These are phyloP conservation scores for Exophiala viscosa DNA, from an alignment of 2,329 filamentous ascomycete genomes.

Conservation along the genomic window DNA sequence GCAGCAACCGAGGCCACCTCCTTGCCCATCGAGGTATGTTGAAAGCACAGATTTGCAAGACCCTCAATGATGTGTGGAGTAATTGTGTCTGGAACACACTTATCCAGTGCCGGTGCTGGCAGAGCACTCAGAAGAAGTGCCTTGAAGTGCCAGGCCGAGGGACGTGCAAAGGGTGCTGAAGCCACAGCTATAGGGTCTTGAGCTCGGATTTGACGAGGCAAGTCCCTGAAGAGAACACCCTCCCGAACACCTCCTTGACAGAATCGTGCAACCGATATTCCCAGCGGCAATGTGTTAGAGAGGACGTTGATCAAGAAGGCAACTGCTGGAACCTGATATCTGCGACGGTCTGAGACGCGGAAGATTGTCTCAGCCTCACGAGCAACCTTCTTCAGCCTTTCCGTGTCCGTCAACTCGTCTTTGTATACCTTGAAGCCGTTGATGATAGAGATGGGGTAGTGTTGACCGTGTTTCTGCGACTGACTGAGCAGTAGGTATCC, in stretches of 20 bases:
- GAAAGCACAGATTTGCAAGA: conserved; percentile 58
- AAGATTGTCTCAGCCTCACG: conserved; percentile 68
- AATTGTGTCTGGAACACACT: conserved; percentile 29
- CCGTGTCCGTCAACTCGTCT: conserved; percentile 66
- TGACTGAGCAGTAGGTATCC: conserved; percentile 81
- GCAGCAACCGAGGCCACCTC: conserved; percentile 62
- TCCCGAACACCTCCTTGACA: conserved; percentile 85
- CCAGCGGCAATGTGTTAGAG: conserved; percentile 61
- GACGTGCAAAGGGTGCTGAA: conserved; percentile 50
- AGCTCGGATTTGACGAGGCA: conserved; percentile 58
- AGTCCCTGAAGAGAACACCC: conserved; percentile 63
- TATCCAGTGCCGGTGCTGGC: conserved; percentile 33
- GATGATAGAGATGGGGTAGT: conserved; percentile 81
- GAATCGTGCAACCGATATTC: conserved; percentile 71
- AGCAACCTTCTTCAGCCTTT: conserved; percentile 77
- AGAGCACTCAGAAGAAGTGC: conserved; percentile 48
- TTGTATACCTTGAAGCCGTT: conserved; percentile 73
- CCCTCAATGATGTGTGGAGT: conserved; percentile 50
- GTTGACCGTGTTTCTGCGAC: conserved; percentile 64
- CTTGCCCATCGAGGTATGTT: conserved; percentile 50
- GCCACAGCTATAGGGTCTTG: conserved; percentile 65
- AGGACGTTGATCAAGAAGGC: conserved; percentile 74
- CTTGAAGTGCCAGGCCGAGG: conserved; percentile 46
- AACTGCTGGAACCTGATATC: conserved; percentile 79
- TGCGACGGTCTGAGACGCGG: conserved; percentile 74